Conservation (phyloP, 345 rosid species). For the Salix exigua region DNA sequence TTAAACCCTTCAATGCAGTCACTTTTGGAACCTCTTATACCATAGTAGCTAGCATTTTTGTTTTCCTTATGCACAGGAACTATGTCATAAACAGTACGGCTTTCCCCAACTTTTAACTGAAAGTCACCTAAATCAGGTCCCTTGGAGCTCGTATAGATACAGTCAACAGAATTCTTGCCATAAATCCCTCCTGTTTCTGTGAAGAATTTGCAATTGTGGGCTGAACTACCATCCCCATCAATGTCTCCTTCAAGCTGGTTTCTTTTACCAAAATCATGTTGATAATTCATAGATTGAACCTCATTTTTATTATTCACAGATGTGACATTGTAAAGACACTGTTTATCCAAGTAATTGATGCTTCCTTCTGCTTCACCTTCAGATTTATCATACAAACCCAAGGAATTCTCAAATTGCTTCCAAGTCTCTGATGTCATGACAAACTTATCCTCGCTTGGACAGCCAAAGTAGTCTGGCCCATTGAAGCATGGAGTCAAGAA, state of each 20-base stretch:
- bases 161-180: constrained; percentile 18
- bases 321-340: constrained; percentile 34
- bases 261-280: constrained; percentile 25
- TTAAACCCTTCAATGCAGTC: constrained; percentile 28
- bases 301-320: constrained; percentile 17
- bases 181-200: constrained; percentile 13
- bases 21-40: constrained; percentile 6
- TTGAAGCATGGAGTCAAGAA: constrained; percentile 66
- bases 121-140: constrained; percentile 20
- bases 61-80: constrained; percentile 7
- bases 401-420: constrained; percentile 35
- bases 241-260: constrained; percentile 13
- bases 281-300: constrained; percentile 20
- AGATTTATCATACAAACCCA: constrained; percentile 29
- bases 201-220: constrained; percentile 21
- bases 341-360: constrained; percentile 50
- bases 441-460: constrained; percentile 77
- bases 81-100: constrained; percentile 10
- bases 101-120: constrained; percentile 19
- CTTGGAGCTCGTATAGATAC: constrained; percentile 15
- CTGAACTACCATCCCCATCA: constrained; percentile 16
- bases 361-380: constrained; percentile 41
- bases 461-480: constrained; percentile 52
- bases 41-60: constrained; percentile 13
- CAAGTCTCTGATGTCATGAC: constrained; percentile 42